Conservation (phyloP, 2,329 filamentous ascomycete genomes). For the Penicillium sp. region DNA sequence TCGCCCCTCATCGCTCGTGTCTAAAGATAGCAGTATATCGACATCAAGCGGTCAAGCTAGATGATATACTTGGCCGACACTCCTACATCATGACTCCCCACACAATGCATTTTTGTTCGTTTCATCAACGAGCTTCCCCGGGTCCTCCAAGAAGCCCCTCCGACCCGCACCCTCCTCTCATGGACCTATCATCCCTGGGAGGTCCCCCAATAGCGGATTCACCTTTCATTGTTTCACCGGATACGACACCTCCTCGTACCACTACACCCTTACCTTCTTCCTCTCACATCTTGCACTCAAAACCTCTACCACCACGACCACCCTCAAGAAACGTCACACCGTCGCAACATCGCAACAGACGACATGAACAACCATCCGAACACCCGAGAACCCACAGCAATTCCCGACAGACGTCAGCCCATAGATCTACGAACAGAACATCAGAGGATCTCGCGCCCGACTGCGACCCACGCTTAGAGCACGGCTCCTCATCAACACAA, state of each 20-base stretch:
- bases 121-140: conserved; percentile 5
- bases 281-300: conserved; percentile 17
- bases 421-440: background rate
- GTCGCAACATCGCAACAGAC: background rate
- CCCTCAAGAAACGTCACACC: conserved; percentile 1
- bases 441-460: background rate
- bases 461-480: background rate
- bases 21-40: conserved; percentile 11
- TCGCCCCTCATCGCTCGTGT: conserved; percentile 14
- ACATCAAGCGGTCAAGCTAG: background rate
- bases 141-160: background rate
- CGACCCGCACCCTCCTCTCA: conserved; percentile 5
- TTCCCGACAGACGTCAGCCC: background rate
- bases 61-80: background rate
- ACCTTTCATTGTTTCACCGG: conserved; percentile 13
- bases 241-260: conserved; percentile 2
- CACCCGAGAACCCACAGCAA: background rate
- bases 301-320: conserved; percentile 17
- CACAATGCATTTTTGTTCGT: conserved; percentile 12
- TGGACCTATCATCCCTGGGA: conserved; percentile 38
- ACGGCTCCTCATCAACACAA: background rate
- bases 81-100: background rate
- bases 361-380: background rate
- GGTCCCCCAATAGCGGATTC: conserved; percentile 31
- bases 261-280: conserved; percentile 4